Conservation (phyloP, 768 basidiomycete species). For the Filobasidium floriforme region DNA sequence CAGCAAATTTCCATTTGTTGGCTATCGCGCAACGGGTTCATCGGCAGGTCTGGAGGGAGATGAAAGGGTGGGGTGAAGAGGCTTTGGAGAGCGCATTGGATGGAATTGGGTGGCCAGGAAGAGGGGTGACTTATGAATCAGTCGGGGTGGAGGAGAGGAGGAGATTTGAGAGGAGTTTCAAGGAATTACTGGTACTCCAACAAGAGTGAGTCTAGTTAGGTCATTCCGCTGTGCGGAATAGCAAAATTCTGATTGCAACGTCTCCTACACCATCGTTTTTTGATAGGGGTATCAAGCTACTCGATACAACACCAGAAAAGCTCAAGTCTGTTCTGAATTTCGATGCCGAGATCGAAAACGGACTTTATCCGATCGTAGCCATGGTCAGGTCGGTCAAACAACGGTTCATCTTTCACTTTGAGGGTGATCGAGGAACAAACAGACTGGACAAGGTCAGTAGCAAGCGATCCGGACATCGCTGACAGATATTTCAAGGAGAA, state of each 20-base stretch:
- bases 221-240: too few species aligned
- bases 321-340: conserved; percentile 47
- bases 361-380: conserved; percentile 74
- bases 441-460: conserved; percentile 72
- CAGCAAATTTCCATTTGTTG: conserved; percentile 57
- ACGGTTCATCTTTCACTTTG: conserved; percentile 93
- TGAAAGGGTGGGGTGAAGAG: conserved; percentile 61
- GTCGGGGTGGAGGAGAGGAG: conserved; percentile 52
- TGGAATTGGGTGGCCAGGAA: conserved; percentile 73
- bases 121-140: conserved; percentile 56
- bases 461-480: conserved; percentile 2
- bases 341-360: conserved; percentile 42
- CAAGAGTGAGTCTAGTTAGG: conserved; percentile 54
- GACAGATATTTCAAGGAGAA: background rate
- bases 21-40: conserved; percentile 58
- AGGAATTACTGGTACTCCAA: conserved; percentile 69
- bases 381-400: conserved; percentile 73
- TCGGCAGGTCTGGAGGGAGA: conserved; percentile 66
- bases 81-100: conserved; percentile 58
- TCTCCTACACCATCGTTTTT: background rate
- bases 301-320: conserved; percentile 46
- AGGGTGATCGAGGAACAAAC: conserved; percentile 77
- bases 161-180: conserved; percentile 68
- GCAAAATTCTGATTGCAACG: too few species aligned
- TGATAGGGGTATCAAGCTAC: conserved; percentile 38